A percentile compares a stretch with the other conserved stretches of the same genome.
Conservation (phyloP, 345 rosid species). For the Eucalyptus lansdowneana region DNA sequence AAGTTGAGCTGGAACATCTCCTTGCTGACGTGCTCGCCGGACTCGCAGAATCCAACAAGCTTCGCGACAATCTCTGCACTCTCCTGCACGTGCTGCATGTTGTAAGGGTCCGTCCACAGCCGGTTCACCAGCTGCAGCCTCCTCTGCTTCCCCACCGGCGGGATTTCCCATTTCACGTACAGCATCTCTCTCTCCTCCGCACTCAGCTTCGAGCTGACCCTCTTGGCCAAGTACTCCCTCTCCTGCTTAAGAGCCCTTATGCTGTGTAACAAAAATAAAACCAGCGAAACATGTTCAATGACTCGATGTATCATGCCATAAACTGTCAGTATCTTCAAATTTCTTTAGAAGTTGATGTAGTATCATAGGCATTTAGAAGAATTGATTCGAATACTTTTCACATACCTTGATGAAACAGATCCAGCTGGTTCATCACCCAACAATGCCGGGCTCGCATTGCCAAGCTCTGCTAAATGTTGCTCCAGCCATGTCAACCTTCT, state of each 20-base stretch:
- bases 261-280: conserved; percentile 16
- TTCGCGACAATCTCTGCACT: conserved; percentile 77
- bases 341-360: background rate
- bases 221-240: conserved; percentile 78
- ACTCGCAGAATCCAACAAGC: conserved; percentile 84
- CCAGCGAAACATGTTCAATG: background rate
- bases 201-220: conserved; percentile 62
- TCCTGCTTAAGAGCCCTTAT: conserved; percentile 78
- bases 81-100: conserved; percentile 60
- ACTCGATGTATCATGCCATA: background rate
- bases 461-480: conserved; percentile 86
- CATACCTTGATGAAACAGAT: conserved; percentile 74
- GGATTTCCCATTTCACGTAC: conserved; percentile 75
- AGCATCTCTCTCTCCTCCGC: conserved; percentile 73
- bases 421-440: conserved; percentile 89
- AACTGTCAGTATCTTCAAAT: background rate
- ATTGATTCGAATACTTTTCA: background rate
- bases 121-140: conserved; percentile 75
- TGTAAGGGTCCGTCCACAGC: conserved; percentile 77
- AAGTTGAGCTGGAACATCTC: conserved; percentile 92
- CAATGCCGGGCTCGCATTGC: conserved; percentile 93
- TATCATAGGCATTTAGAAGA: background rate
- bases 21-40: conserved; percentile 58
- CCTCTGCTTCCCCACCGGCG: conserved; percentile 77
- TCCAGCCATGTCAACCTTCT: conserved; percentile 84